Evolutionary conservation across 2,329 filamentous ascomycete species (phyloP), one percentile per base, ranked within the genome.

Genomic region (Hypoxylon sp.): DNA sequence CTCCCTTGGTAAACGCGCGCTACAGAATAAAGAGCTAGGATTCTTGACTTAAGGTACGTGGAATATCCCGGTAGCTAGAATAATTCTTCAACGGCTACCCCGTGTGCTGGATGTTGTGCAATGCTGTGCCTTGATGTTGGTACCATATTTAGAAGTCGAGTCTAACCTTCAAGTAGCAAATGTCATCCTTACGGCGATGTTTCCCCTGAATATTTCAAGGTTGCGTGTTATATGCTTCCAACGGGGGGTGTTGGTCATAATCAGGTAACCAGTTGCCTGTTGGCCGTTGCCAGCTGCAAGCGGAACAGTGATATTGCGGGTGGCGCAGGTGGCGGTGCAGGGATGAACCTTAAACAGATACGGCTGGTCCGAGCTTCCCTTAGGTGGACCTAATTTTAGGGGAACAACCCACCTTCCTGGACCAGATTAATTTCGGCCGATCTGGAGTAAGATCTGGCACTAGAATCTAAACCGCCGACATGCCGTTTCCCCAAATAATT

Each of bases 361-460:
- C 32, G 25, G 48, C 23, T 62, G 52, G 52, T 37, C 59, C 45
- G 37, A 62, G 45, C 48, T 37, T 16, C 16, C 19, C 14, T 8
- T 30, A 43, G 14, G 25, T 14, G 14, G 21, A n/a, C n/a, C 5
- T 2, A 19, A 32, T 32, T 32, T 25, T 9, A 23, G 43, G 50
- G n/a, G 14, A 25, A 47, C 16, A 19, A 47, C n/a, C n/a, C 52
- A 56, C 52, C 59, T 56, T 51, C 59, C 52, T 29, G 39, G 46
- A 63, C 16, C 32, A 48, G 55, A 16, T 19, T 14, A 7, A 34
- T 8, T 39, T 30, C 41, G 12, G 32, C 23, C 21, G 50, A 61
- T 61, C 50, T 53, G 37, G 21, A 56, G 45, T 21, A 37, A 59
- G 61, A 63, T 63, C 61, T 63, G 54, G 54, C 48, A 25, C 54